Percentiles rank a stretch among this genome's conserved stretches.
These are phyloP conservation scores for Ulota crispa DNA, from an alignment of 225 moss, liverwort and hornwort species.

Conservation along the genomic window DNA sequence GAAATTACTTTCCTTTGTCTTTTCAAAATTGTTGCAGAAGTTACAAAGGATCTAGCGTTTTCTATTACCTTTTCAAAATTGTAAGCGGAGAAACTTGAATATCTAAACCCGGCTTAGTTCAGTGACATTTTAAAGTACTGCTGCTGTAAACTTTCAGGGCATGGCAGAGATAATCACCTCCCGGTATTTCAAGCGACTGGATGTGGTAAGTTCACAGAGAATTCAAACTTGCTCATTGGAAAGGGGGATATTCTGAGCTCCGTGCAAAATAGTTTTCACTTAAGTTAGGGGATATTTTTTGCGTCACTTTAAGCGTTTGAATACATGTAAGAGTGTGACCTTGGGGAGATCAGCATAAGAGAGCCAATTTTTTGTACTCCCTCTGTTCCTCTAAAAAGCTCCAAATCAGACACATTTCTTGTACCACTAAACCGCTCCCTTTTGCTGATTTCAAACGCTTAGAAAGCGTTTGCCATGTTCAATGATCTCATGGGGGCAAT, in stretches of 20 bases:
- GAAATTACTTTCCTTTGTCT: not conserved
- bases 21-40: not conserved
- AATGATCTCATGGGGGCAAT: too few relatives aligned
- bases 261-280: not conserved
- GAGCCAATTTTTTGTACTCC: not conserved
- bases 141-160: constrained; percentile 50
- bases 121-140: not conserved
- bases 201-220: constrained; percentile 57
- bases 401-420: too few relatives aligned
- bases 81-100: not conserved
- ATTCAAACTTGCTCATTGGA: not conserved
- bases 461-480: too few relatives aligned
- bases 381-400: too few relatives aligned
- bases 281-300: not conserved
- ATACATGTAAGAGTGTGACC: not conserved
- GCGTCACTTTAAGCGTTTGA: not conserved
- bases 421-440: too few relatives aligned
- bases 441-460: too few relatives aligned
- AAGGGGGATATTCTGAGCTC: not conserved
- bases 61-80: not conserved
- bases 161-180: constrained; percentile 76
- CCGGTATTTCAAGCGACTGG: constrained; percentile 73
- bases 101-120: not conserved
- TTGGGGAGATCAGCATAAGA: too few relatives aligned
- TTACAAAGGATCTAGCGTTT: not conserved